Evolutionary conservation across 2,329 filamentous ascomycete genomes (phyloP), one percentile per base, ranked within the genome.

Genomic region (Phialophora verrucosa): DNA sequence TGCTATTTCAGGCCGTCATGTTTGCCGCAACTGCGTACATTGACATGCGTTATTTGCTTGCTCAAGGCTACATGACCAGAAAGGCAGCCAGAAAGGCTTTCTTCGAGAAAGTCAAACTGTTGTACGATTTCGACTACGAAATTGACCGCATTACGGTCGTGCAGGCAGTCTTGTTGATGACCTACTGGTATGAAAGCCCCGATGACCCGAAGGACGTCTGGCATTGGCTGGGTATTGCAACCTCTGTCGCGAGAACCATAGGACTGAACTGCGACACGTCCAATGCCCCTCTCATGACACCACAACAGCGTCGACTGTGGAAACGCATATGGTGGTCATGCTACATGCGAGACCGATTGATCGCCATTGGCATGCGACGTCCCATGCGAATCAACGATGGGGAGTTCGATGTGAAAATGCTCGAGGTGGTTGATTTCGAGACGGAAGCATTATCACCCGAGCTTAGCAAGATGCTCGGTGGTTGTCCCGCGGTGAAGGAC

Each of bases 241-340:
- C 96, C 66, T 97, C 93, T 12, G 83, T 97, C 55, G 93, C 93
- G 60, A 92, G 97, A 77, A 97, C 93, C 12, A 97, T 97, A 70
- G 93, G 94, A 5, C 84, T 97, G 20, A 93, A 98, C 78, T 90
- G 93, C 69, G 91, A 97, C 73, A 92, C 93, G 1, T 86, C 86
- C 32, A 90, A 89, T 64, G 92, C 91, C 8, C 89, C 87, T 72
- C 60, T 71, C 51, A 92, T 97, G 86, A 85, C 90, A 47, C 78
- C 81, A 2, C 84, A 87, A 61, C 90, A 91, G 74, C 91, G 93
- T 75, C 91, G 88, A 74, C 82, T 97, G 59, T 96, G 93, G 91
- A 97, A 96, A 80, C 86, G 93, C 61, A 95, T 97, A 72, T 98
- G 94, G 94, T 98, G 94, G 94, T 96, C 91, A 35, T 96, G 92